Percentiles rank a stretch among this genome's conserved stretches.
Conservation (phyloP, 371 early-diverging fungal species). For the Mucor mucedo region DNA sequence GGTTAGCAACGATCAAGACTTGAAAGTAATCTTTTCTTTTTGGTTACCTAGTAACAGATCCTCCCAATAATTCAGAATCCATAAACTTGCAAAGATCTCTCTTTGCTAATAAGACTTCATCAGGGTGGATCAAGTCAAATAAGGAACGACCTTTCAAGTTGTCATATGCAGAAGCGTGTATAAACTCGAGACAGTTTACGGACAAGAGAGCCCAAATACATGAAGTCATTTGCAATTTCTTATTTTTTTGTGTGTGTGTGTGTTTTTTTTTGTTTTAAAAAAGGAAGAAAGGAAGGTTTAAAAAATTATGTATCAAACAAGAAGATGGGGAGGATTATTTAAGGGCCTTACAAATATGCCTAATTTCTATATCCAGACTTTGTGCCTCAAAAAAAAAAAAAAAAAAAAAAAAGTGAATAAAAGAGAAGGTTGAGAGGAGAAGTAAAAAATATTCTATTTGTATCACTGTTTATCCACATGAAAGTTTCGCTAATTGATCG, state of each 20-base stretch:
- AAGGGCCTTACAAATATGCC: slow-evolving; percentile 6
- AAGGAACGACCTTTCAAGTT: slow-evolving; percentile 47
- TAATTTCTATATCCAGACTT: slow-evolving; percentile 8
- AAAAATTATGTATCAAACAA: not conserved
- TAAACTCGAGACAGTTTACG: slow-evolving; percentile 26
- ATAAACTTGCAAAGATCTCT: slow-evolving; percentile 58
- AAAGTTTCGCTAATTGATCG: slow-evolving; percentile 13
- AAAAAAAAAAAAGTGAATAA: not conserved
- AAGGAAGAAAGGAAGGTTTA: not conserved
- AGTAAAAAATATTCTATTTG: slow-evolving; percentile 4
- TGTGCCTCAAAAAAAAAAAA: not conserved
- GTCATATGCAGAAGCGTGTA: slow-evolving; percentile 28
- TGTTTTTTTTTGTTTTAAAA: not conserved
- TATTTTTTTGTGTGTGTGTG: not conserved
- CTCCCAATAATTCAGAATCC: slow-evolving; percentile 47
- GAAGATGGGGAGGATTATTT: not conserved
- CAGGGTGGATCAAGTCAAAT: slow-evolving; percentile 66
- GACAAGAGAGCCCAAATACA: slow-evolving; percentile 49
- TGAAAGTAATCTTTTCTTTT: too few relatives aligned
- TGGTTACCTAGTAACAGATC: slow-evolving; percentile 64
- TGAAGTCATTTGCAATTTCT: not conserved
- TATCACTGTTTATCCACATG: slow-evolving; percentile 11
- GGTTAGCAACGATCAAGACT: too few relatives aligned
- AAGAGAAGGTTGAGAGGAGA: not conserved
- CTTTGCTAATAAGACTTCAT: slow-evolving; percentile 59